Evolutionary conservation across 441 rosid genomes (phyloP).

Genomic region (Oxalis stricta): DNA sequence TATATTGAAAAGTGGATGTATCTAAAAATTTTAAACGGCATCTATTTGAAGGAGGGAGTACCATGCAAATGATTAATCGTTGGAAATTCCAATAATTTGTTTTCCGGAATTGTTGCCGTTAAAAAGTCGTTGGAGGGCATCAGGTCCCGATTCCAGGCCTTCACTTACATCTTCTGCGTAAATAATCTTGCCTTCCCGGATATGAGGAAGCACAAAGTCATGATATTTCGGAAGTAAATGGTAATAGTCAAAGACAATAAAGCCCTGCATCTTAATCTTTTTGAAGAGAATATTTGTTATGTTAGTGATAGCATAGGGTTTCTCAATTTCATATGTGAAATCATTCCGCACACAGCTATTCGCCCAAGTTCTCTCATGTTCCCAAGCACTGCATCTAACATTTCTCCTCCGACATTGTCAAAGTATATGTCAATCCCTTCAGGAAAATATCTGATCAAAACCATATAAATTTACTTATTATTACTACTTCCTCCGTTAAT

Average conservation of each 20-base stretch:
- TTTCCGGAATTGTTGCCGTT: constrained; percentile 27
- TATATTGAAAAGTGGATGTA: no score
- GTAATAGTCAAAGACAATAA: constrained; percentile 18
- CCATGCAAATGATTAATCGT: constrained; percentile 13
- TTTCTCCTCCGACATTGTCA: constrained; percentile 33
- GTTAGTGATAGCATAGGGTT: constrained; percentile 20
- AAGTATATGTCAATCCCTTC: constrained; percentile 43
- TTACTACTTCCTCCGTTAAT: no score
- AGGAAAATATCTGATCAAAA: constrained; percentile 24
- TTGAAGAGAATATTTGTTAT: constrained; percentile 12
- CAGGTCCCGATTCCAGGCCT: constrained; percentile 26
- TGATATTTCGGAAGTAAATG: constrained; percentile 16
- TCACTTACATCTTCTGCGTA: constrained; percentile 26
- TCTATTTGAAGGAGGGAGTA: no score
- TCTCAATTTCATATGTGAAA: constrained; percentile 34
- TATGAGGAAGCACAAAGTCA: constrained; percentile 20
- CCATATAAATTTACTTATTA: no score
- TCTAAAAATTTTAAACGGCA: no score
- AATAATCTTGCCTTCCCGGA: constrained; percentile 26
- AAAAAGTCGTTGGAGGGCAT: constrained; percentile 26
- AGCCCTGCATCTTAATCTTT: constrained; percentile 26
- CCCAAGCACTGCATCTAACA: constrained; percentile 31
- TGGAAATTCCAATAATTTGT: constrained; percentile 22
- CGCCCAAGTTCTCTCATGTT: constrained; percentile 31
- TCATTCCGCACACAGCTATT: constrained; percentile 44